These are phyloP conservation scores for Sugiyamaella japonica DNA, from an alignment of 1,139 yeast species.

Conservation along the genomic window DNA sequence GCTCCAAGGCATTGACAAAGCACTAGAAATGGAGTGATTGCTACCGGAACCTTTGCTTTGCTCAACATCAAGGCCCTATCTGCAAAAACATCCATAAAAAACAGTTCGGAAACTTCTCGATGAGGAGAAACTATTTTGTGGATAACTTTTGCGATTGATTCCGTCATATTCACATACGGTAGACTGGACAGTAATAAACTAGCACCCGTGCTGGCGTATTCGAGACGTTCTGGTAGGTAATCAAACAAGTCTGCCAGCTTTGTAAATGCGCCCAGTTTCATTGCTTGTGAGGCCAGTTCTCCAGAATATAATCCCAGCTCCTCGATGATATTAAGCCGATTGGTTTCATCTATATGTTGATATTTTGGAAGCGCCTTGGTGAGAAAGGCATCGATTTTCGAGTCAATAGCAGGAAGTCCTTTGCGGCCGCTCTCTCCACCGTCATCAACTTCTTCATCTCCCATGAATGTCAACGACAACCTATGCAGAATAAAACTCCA, in stretches of 20 bases:
- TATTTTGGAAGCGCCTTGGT: slow-evolving; percentile 35
- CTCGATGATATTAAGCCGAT: slow-evolving; percentile 18
- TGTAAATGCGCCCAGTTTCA: slow-evolving; percentile 48
- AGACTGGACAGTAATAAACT: slow-evolving; percentile 59
- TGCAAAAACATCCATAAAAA: slow-evolving; percentile 58
- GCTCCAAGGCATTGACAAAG: slow-evolving; percentile 60
- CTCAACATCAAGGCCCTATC: slow-evolving; percentile 58
- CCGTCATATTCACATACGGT: slow-evolving; percentile 63
- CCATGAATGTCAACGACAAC: slow-evolving; percentile 52
- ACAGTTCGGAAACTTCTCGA: slow-evolving; percentile 58
- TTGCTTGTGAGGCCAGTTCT: slow-evolving; percentile 44
- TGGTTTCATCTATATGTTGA: slow-evolving; percentile 20
- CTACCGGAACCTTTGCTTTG: slow-evolving; percentile 74
- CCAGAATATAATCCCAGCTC: slow-evolving; percentile 27
- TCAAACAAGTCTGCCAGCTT: slow-evolving; percentile 46
- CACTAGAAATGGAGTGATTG: slow-evolving; percentile 60
- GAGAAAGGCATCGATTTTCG: slow-evolving; percentile 20
- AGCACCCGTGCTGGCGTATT: slow-evolving; percentile 59
- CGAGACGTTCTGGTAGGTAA: slow-evolving; percentile 47
- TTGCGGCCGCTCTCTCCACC: not conserved
- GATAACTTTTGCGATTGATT: slow-evolving; percentile 54
- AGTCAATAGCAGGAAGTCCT: not conserved
- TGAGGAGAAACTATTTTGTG: slow-evolving; percentile 52
- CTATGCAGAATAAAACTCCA: slow-evolving; percentile 71
- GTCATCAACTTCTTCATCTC: slow-evolving; percentile 31